These are phyloP conservation scores for Leonotis leonurus DNA, from an alignment of 257 asterid species.

Conservation along the genomic window DNA sequence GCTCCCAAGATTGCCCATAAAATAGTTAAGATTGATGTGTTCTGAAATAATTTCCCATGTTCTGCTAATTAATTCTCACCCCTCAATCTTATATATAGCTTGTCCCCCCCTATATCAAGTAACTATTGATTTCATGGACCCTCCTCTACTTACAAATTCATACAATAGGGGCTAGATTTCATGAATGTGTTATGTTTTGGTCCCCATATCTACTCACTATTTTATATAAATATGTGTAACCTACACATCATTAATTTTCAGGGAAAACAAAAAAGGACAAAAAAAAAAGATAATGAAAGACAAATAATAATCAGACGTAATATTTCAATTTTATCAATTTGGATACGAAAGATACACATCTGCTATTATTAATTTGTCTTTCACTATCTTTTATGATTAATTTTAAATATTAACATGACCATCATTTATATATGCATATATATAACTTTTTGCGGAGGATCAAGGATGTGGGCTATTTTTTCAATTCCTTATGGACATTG, in stretches of 20 bases:
- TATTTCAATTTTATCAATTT: too few relatives aligned
- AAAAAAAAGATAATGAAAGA: too few relatives aligned
- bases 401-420: too few relatives aligned
- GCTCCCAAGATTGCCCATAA: conserved; percentile 4
- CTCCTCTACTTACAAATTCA: conserved; percentile 1
- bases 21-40: neutral
- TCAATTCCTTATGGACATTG: neutral
- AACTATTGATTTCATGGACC: conserved; percentile 16
- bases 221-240: neutral
- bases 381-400: too few relatives aligned
- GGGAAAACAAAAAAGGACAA: too few relatives aligned
- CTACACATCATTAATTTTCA: neutral
- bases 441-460: neutral
- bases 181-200: neutral
- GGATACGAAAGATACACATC: too few relatives aligned
- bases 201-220: neutral
- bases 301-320: too few relatives aligned
- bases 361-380: too few relatives aligned
- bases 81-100: conserved; percentile 8
- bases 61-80: conserved; percentile 9
- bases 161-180: conserved; percentile 11
- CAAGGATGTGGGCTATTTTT: neutral
- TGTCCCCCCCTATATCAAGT: conserved; percentile 12
- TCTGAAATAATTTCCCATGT: conserved; percentile 16
- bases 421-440: too few relatives aligned